A percentile compares a stretch with the other conserved stretches of the same genome.
phyloP scores from a whole-genome alignment of 108 stramenopile genomes.

The Fragilariopsis cylindrus region DNA sequence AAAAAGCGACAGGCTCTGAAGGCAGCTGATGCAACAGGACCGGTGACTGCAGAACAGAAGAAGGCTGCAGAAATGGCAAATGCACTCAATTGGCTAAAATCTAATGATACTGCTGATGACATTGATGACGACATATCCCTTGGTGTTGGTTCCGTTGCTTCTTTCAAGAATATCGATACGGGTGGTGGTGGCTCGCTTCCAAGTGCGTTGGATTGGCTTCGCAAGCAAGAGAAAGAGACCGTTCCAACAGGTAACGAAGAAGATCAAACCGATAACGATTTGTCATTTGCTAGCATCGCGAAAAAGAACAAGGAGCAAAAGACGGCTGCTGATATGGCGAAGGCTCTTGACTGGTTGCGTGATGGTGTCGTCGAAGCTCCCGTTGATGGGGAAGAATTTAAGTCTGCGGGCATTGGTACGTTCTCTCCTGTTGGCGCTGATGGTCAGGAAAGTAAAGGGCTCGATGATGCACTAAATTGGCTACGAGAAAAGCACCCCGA shows the following conservation, averaged over 20 bases:
- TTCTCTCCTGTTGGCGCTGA: neutral
- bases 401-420: slow-evolving; percentile 1
- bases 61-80: slow-evolving; percentile 45
- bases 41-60: slow-evolving; percentile 38
- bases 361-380: slow-evolving; percentile 11
- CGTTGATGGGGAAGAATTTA: slow-evolving; percentile 2
- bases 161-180: slow-evolving; percentile 25
- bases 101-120: slow-evolving; percentile 25
- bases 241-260: neutral
- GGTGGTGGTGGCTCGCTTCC: slow-evolving; percentile 12
- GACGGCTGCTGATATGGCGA: slow-evolving; percentile 29
- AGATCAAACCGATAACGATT: slow-evolving; percentile 20
- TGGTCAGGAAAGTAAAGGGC: slow-evolving; percentile 4
- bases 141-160: slow-evolving; percentile 27
- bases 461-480: slow-evolving; percentile 36
- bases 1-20: slow-evolving; percentile 28
- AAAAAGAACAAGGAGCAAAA: slow-evolving; percentile 29
- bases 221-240: slow-evolving; percentile 18
- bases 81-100: slow-evolving; percentile 42
- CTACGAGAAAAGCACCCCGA: slow-evolving; percentile 22
- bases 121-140: slow-evolving; percentile 27
- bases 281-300: slow-evolving; percentile 1
- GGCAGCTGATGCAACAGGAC: slow-evolving; percentile 11
- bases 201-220: slow-evolving; percentile 42
- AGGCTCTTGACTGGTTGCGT: slow-evolving; percentile 44